Conservation (phyloP, 257 asterid genomes). For the Solanum boliviense region DNA sequence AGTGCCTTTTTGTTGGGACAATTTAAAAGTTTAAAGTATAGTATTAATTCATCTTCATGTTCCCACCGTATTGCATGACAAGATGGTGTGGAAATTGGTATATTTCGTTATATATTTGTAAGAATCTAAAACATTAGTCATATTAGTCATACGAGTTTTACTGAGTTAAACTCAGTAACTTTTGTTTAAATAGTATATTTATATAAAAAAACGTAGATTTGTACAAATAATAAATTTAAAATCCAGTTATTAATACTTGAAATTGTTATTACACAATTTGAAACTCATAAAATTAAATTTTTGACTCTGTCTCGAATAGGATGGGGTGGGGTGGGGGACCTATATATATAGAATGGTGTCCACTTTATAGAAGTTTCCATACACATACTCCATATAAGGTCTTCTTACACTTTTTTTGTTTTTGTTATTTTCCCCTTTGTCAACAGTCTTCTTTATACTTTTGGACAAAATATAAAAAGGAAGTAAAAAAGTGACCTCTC, state of each 20-base stretch:
- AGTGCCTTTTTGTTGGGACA: not conserved
- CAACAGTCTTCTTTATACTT: not conserved
- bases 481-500: not conserved
- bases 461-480: not conserved
- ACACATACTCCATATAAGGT: not conserved
- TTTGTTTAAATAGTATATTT: no score
- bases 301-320: no score
- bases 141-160: not conserved
- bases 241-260: no score
- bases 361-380: not conserved
- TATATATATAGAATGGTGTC: not conserved
- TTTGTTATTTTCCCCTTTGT: not conserved
- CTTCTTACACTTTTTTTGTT: not conserved
- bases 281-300: no score
- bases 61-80: not conserved
- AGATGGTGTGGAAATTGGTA: not conserved
- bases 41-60: not conserved
- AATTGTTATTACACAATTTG: rapidly evolving
- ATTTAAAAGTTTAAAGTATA: not conserved
- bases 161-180: no score
- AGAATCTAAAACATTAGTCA: not conserved
- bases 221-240: no score
- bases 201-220: no score
- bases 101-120: not conserved
- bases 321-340: not conserved